phyloP scores from a whole-genome alignment of 768 basidiomycete genomes.

The Amanita rimosa region DNA sequence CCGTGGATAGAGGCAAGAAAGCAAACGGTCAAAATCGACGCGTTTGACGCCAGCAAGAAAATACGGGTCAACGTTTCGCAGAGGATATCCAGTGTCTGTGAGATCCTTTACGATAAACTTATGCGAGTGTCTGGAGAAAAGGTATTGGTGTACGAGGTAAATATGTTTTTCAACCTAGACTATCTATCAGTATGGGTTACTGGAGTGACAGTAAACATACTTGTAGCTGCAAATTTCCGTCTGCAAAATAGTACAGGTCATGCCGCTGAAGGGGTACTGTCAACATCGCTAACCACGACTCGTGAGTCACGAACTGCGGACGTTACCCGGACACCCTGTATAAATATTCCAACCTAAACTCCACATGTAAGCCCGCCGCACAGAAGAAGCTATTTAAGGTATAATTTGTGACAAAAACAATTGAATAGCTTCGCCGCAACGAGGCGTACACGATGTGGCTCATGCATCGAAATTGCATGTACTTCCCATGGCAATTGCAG shows the following conservation, averaged over 20 bases:
- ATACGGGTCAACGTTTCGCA: not conserved
- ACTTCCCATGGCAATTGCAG: not conserved
- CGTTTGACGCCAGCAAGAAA: not conserved
- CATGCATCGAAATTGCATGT: too few species aligned
- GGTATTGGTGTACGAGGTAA: slow-evolving; percentile 1
- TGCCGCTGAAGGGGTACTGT: not conserved
- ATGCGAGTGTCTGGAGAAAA: not conserved
- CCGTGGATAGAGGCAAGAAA: slow-evolving; percentile 1
- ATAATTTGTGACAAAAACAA: too few species aligned
- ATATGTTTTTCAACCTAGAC: not conserved
- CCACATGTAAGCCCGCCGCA: not conserved
- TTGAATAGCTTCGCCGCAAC: too few species aligned
- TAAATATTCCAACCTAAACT: too few species aligned
- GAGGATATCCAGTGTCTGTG: not conserved
- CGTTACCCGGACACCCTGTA: not conserved
- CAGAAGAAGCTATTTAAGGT: too few species aligned
- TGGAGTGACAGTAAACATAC: not conserved
- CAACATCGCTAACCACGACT: too few species aligned
- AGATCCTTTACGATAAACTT: not conserved
- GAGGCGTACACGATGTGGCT: too few species aligned
- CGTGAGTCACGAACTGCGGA: not conserved
- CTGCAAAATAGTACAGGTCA: slow-evolving; percentile 1
- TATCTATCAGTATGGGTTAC: not conserved
- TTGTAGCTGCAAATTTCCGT: not conserved
- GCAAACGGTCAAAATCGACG: slow-evolving; percentile 2